phyloP scores from a whole-genome alignment of 495 filamentous ascomycete genomes.

The Neurospora africana region DNA sequence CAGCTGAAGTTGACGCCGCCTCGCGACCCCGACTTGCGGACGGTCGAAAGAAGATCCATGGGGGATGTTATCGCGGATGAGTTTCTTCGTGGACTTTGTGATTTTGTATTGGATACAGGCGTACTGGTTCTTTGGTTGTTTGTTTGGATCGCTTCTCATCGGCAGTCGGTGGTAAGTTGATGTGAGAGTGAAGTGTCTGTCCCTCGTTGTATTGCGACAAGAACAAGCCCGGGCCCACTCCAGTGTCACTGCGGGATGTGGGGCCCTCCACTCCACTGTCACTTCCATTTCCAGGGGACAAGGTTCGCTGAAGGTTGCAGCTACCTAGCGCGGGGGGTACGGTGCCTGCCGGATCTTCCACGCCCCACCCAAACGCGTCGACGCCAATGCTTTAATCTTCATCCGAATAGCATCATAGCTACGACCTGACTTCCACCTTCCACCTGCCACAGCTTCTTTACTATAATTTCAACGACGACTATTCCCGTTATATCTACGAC shows the following conservation, averaged over 20 bases:
- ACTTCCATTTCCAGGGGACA: background rate
- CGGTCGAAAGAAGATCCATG: conserved; percentile 90
- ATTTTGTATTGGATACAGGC: background rate
- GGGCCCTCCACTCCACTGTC: background rate
- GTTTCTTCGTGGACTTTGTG: background rate
- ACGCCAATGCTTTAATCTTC: background rate
- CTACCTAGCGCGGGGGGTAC: background rate
- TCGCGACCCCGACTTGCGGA: conserved; percentile 88
- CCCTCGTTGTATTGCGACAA: background rate
- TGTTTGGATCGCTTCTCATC: background rate
- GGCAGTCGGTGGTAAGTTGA: background rate
- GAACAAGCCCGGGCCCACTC: background rate
- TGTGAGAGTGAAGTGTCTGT: background rate
- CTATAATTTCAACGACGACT: background rate
- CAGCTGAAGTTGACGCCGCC: conserved; percentile 94
- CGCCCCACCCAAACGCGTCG: background rate
- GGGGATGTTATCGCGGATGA: background rate
- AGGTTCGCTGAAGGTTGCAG: background rate
- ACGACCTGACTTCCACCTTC: background rate
- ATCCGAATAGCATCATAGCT: background rate
- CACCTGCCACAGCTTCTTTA: background rate
- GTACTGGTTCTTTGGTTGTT: background rate
- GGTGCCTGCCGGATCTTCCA: background rate
- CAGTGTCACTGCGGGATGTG: background rate
- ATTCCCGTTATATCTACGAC: background rate